phyloP scores from a whole-genome alignment of 805 yeast species.

The Wickerhamiella lipophila region DNA sequence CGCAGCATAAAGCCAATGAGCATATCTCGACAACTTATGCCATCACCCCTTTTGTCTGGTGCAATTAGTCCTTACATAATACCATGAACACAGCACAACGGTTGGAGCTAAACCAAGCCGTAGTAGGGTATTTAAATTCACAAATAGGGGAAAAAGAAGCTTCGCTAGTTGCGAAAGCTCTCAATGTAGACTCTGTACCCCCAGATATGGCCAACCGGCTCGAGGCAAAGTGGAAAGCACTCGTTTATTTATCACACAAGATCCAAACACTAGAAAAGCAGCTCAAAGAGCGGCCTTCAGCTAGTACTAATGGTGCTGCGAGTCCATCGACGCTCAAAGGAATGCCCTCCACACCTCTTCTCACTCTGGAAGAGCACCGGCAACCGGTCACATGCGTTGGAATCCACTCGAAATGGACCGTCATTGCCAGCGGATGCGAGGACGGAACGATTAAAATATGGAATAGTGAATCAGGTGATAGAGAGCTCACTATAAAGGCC shows the following conservation, averaged over 20 bases:
- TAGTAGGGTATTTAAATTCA: slow-evolving; percentile 38
- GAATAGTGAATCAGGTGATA: slow-evolving; percentile 53
- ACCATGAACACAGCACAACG: slow-evolving; percentile 32
- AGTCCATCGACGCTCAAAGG: slow-evolving; percentile 24
- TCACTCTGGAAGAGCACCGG: slow-evolving; percentile 40
- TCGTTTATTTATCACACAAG: slow-evolving; percentile 62
- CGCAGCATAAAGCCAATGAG: no score
- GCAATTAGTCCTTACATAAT: not conserved
- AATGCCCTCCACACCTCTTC: slow-evolving; percentile 38
- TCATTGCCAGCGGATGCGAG: slow-evolving; percentile 50
- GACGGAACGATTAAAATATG: slow-evolving; percentile 65
- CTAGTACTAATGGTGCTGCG: slow-evolving; percentile 33
- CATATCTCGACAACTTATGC: no score
- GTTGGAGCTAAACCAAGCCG: slow-evolving; percentile 36
- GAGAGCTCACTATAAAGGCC: slow-evolving; percentile 53
- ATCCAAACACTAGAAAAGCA: slow-evolving; percentile 57
- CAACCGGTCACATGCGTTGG: slow-evolving; percentile 49
- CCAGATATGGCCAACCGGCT: slow-evolving; percentile 24
- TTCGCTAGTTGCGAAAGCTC: slow-evolving; percentile 18
- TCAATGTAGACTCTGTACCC: slow-evolving; percentile 25
- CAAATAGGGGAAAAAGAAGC: slow-evolving; percentile 11
- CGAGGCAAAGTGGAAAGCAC: slow-evolving; percentile 80
- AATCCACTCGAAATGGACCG: slow-evolving; percentile 64
- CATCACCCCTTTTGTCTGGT: no score
- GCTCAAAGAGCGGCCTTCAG: slow-evolving; percentile 29